A percentile compares a stretch with the other conserved stretches of the same genome.
These are phyloP conservation scores for Sporothrix brunneoviolacea DNA, from an alignment of 2,329 filamentous ascomycete genomes.

Conservation along the genomic window DNA sequence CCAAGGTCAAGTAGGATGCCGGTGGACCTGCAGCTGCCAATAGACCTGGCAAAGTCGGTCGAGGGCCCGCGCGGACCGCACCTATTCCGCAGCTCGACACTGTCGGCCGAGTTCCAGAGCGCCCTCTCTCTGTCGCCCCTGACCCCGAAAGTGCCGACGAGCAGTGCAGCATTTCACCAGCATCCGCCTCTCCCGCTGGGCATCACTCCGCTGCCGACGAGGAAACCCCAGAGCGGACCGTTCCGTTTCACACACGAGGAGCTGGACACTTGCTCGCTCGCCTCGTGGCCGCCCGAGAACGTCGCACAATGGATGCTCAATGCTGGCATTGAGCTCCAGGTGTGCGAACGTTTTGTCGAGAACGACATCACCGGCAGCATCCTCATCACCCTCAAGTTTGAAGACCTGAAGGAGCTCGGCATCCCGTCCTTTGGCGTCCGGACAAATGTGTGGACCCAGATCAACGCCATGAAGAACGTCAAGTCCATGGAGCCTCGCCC, in stretches of 20 bases:
- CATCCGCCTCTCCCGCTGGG: conserved; percentile 32
- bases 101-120: conserved; percentile 49
- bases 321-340: conserved; percentile 66
- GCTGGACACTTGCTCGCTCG: conserved; percentile 53
- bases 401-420: conserved; percentile 74
- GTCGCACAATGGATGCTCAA: conserved; percentile 84
- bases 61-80: conserved; percentile 81
- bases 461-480: conserved; percentile 59
- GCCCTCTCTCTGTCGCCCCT: conserved; percentile 66
- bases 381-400: conserved; percentile 83
- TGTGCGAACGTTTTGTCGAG: conserved; percentile 77
- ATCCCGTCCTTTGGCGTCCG: conserved; percentile 77
- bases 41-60: conserved; percentile 55
- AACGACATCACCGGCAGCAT: conserved; percentile 91
- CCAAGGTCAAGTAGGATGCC: conserved; percentile 60
- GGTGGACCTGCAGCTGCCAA: conserved; percentile 54
- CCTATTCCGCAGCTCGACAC: conserved; percentile 67
- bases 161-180: conserved; percentile 11
- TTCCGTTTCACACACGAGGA: conserved; percentile 51
- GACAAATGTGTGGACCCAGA: conserved; percentile 73
- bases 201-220: conserved; percentile 29
- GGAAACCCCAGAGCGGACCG: conserved; percentile 34
- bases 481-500: conserved; percentile 44
- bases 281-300: conserved; percentile 65
- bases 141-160: conserved; percentile 52